Evolutionary conservation across 805 yeast species (phyloP).

Genomic region (Candida sithepensis): DNA sequence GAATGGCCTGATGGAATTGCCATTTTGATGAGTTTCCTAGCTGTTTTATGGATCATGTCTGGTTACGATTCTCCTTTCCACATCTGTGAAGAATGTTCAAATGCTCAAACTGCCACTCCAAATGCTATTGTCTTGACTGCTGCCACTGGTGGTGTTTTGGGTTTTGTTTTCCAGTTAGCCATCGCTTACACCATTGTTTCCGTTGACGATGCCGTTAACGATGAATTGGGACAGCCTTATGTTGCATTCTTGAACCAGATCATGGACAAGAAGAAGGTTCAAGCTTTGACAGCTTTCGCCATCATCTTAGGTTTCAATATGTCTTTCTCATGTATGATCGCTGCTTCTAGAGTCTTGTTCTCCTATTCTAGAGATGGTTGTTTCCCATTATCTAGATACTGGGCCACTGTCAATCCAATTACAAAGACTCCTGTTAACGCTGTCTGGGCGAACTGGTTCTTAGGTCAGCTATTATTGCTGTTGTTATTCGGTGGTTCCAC

Average conservation of each 20-base stretch:
- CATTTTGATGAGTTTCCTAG: slow-evolving; percentile 50
- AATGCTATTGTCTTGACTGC: slow-evolving; percentile 58
- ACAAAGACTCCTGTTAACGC: slow-evolving; percentile 65
- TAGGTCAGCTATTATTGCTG: slow-evolving; percentile 53
- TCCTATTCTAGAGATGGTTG: slow-evolving; percentile 66
- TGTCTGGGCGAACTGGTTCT: slow-evolving; percentile 50
- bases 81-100: slow-evolving; percentile 63
- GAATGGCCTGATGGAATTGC: slow-evolving; percentile 61
- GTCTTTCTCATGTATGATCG: slow-evolving; percentile 54
- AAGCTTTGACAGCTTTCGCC: slow-evolving; percentile 40
- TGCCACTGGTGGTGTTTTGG: slow-evolving; percentile 49
- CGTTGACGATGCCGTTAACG: slow-evolving; percentile 42
- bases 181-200: slow-evolving; percentile 59
- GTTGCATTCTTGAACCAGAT: slow-evolving; percentile 51
- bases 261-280: slow-evolving; percentile 37
- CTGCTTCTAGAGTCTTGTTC: slow-evolving; percentile 61
- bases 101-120: slow-evolving; percentile 63
- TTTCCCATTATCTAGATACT: slow-evolving; percentile 54
- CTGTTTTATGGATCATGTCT: slow-evolving; percentile 66
- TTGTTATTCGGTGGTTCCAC: slow-evolving; percentile 60
- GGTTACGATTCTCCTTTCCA: slow-evolving; percentile 75
- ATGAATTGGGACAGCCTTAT: slow-evolving; percentile 56
- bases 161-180: slow-evolving; percentile 54
- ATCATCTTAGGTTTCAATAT: slow-evolving; percentile 41
- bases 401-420: slow-evolving; percentile 44